Percentiles rank a stretch among this genome's conserved stretches.
Evolutionary conservation across 2,329 filamentous ascomycete genomes (phyloP).

Genomic region (Paracorniculantispora psalliotae): DNA sequence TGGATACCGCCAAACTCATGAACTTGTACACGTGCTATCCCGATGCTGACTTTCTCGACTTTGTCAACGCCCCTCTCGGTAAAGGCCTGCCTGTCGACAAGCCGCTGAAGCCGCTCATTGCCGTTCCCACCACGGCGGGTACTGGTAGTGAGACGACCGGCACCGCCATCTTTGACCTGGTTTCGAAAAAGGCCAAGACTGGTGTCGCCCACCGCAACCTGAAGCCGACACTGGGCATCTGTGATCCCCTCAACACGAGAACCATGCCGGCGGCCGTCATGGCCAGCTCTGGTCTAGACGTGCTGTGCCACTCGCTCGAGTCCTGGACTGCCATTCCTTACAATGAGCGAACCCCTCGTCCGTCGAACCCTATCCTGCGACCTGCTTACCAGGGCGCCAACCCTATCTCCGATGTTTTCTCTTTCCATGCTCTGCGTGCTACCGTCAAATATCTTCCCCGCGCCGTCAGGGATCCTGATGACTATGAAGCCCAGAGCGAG

Average conservation of each 20-base stretch:
- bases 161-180: conserved; percentile 95
- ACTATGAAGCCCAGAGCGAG: conserved; percentile 85
- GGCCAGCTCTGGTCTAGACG: conserved; percentile 85
- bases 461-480: conserved; percentile 80
- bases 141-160: conserved; percentile 94
- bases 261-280: conserved; percentile 96
- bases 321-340: conserved; percentile 98
- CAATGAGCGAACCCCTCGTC: conserved; percentile 76
- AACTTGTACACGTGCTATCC: conserved; percentile 91
- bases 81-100: conserved; percentile 73
- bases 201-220: conserved; percentile 92
- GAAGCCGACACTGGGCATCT: conserved; percentile 90
- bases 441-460: conserved; percentile 92
- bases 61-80: conserved; percentile 92
- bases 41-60: conserved; percentile 91
- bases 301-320: conserved; percentile 91
- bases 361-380: conserved; percentile 80
- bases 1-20: conserved; percentile 98
- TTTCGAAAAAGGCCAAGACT: conserved; percentile 85
- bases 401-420: conserved; percentile 96
- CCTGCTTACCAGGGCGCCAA: conserved; percentile 97
- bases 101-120: conserved; percentile 69
- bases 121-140: conserved; percentile 77
- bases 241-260: conserved; percentile 79
- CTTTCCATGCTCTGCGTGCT: conserved; percentile 72